These are phyloP conservation scores for Clavulina sp. DNA, from an alignment of 768 basidiomycete genomes.

Conservation along the genomic window DNA sequence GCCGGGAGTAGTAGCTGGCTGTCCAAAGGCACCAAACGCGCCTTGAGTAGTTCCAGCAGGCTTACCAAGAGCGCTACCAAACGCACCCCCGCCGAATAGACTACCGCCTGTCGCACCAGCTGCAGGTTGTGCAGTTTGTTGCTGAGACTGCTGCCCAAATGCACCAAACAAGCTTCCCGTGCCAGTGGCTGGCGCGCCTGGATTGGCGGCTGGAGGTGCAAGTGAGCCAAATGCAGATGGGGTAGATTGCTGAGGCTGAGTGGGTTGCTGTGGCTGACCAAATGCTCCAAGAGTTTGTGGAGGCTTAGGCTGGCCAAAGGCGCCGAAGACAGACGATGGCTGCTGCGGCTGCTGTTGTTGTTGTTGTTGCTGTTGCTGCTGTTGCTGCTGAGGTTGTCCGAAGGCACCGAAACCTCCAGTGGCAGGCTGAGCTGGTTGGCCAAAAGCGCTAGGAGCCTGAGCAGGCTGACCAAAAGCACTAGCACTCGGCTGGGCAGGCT, in stretches of 20 bases:
- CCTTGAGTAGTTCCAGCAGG: slow-evolving; percentile 28
- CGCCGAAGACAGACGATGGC: slow-evolving; percentile 3
- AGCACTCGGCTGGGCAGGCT: slow-evolving; percentile 11
- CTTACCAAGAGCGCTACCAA: slow-evolving; percentile 21
- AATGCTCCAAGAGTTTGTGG: no score
- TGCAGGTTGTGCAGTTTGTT: slow-evolving; percentile 15
- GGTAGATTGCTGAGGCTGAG: neutral
- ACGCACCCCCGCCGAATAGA: no score
- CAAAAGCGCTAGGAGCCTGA: slow-evolving; percentile 27
- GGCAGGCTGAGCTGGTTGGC: slow-evolving; percentile 18
- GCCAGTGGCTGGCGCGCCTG: no score
- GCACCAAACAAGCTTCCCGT: no score
- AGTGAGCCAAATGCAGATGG: neutral
- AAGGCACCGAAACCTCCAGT: slow-evolving; percentile 16
- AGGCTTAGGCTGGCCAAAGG: slow-evolving; percentile 15
- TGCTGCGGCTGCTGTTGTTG: slow-evolving; percentile 17
- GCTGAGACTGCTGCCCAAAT: no score
- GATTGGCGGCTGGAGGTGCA: neutral
- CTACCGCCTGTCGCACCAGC: no score
- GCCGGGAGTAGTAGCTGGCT: slow-evolving; percentile 13
- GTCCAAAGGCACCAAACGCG: slow-evolving; percentile 21
- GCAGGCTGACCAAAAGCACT: slow-evolving; percentile 29
- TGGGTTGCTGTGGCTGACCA: neutral
- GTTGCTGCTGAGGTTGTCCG: slow-evolving; percentile 15
- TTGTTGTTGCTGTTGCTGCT: slow-evolving; percentile 20